Percentiles rank a stretch among this genome's conserved stretches.
Evolutionary conservation across 2,329 filamentous ascomycete genomes (phyloP).

Genomic region (Colletotrichum graminicola): DNA sequence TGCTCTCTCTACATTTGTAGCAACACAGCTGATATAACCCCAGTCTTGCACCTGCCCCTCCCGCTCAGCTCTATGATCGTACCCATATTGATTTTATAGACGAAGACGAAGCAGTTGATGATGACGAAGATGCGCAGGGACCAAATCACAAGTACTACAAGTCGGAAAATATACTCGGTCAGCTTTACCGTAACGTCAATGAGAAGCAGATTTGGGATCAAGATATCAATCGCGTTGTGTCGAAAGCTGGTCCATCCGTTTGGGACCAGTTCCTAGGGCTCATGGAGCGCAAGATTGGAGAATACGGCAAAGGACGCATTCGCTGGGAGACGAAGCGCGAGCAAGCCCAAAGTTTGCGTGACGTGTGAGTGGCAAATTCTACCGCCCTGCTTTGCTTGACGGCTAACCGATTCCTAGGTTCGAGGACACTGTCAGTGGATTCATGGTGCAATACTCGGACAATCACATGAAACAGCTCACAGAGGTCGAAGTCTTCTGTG

Average conservation of each 20-base stretch:
- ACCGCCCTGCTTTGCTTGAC: neutral
- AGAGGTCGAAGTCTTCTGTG: constrained; percentile 68
- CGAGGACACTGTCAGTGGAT: constrained; percentile 56
- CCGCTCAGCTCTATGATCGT: constrained; percentile 59
- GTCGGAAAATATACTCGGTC: constrained; percentile 76
- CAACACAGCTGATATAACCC: neutral
- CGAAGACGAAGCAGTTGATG: constrained; percentile 57
- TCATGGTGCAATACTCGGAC: constrained; percentile 60
- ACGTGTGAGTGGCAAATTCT: constrained; percentile 54
- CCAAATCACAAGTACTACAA: constrained; percentile 70
- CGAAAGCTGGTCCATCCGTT: constrained; percentile 51
- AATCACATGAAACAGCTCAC: constrained; percentile 58
- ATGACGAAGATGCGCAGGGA: constrained; percentile 58
- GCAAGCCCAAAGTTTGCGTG: constrained; percentile 59
- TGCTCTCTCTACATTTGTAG: neutral
- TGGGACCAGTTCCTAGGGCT: constrained; percentile 57
- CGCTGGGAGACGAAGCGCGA: constrained; percentile 51
- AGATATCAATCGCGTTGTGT: constrained; percentile 55
- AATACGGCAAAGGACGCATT: constrained; percentile 46
- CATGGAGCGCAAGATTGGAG: constrained; percentile 47
- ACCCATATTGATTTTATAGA: constrained; percentile 55
- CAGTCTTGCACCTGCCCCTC: constrained; percentile 62
- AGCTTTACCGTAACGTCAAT: constrained; percentile 79
- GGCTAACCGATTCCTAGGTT: constrained; percentile 52
- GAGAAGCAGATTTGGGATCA: constrained; percentile 74